phyloP scores from a whole-genome alignment of 106 monocot genomes.

The Platanthera guangdongensis region DNA sequence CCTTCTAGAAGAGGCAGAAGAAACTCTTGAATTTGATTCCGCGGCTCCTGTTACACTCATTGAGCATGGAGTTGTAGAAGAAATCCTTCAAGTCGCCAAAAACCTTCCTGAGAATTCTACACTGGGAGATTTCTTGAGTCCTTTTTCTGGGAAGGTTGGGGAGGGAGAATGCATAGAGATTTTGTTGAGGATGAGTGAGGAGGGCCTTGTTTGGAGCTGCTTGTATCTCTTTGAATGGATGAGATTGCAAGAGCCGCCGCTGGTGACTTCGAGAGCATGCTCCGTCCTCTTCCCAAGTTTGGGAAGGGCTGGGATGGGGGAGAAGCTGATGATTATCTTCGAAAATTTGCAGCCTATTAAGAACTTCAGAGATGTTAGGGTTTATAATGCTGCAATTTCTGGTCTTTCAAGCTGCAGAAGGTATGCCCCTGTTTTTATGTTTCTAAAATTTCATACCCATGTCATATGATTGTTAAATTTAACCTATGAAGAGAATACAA shows the following conservation, averaged over 20 bases:
- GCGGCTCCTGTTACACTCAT: background rate
- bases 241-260: constrained; percentile 49
- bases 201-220: constrained; percentile 37
- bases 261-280: constrained; percentile 43
- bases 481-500: background rate
- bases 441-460: background rate
- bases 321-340: constrained; percentile 62
- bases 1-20: constrained; percentile 25
- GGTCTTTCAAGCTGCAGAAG: constrained; percentile 51
- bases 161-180: constrained; percentile 75
- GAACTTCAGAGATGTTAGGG: constrained; percentile 53
- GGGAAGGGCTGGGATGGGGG: constrained; percentile 58
- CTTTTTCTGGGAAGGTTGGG: constrained; percentile 38
- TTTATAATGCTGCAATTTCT: constrained; percentile 80
- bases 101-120: constrained; percentile 46
- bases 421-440: constrained; percentile 22
- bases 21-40: background rate
- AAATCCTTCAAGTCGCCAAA: constrained; percentile 51
- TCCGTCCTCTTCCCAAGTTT: constrained; percentile 51
- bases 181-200: constrained; percentile 59
- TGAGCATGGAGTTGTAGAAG: constrained; percentile 22
- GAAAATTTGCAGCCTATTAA: constrained; percentile 48
- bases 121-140: constrained; percentile 46
- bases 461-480: background rate
- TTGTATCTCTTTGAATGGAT: constrained; percentile 87